A percentile compares a stretch with the other conserved stretches of the same genome.
phyloP scores from a whole-genome alignment of 169 alveolate species.

The Cryptosporidium sp. region DNA sequence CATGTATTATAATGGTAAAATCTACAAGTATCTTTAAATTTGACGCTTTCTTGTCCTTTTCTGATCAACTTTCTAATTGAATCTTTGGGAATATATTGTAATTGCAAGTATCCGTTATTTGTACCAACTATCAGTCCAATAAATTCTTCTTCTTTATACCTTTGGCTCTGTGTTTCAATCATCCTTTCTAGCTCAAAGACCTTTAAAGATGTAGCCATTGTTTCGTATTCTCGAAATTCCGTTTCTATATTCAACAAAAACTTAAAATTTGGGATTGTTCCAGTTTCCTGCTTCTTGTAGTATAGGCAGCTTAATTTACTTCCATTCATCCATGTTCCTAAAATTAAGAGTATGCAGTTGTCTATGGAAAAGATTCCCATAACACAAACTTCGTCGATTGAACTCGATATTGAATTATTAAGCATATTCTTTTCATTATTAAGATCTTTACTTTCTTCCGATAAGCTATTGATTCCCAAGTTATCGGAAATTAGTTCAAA shows the following conservation, averaged over 20 bases:
- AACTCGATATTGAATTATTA: background rate
- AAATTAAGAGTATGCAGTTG: constrained; percentile 7
- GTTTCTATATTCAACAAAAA: constrained; percentile 27
- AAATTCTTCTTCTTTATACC: background rate
- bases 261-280: background rate
- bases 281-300: constrained; percentile 1
- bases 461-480: background rate
- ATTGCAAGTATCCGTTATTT: constrained; percentile 50
- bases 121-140: constrained; percentile 43
- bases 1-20: constrained; percentile 48
- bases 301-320: constrained; percentile 10
- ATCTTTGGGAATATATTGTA: constrained; percentile 17
- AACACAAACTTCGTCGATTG: constrained; percentile 33
- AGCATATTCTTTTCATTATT: constrained; percentile 13
- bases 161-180: background rate
- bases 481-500: constrained; percentile 6
- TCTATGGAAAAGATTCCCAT: constrained; percentile 7
- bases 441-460: constrained; percentile 4
- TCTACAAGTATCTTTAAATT: background rate
- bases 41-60: background rate
- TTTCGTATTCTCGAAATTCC: constrained; percentile 35
- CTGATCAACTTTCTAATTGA: background rate
- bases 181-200: constrained; percentile 3
- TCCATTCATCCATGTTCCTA: constrained; percentile 66
- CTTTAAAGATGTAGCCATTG: constrained; percentile 23